phyloP scores from a whole-genome alignment of 2,329 filamentous ascomycete species.

The Aureobasidium sp. region DNA sequence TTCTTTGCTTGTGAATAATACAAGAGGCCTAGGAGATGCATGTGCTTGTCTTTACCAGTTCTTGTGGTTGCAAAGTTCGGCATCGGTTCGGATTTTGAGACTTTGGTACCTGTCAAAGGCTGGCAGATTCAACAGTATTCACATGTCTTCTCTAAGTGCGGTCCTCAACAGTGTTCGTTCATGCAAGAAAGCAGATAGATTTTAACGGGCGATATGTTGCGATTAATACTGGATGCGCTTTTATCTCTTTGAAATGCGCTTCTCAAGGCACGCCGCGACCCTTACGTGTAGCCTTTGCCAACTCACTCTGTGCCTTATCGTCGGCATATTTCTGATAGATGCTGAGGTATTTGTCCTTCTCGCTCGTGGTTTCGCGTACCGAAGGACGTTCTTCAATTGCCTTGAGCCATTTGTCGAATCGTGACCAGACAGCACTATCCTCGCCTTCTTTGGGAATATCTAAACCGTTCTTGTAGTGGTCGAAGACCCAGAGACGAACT shows the following conservation, averaged over 20 bases:
- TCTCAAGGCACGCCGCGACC: conserved; percentile 56
- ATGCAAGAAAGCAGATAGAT: no score
- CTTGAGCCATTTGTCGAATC: conserved; percentile 59
- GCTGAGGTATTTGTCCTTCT: conserved; percentile 57
- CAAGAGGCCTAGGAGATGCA: neutral
- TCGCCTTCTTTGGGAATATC: conserved; percentile 45
- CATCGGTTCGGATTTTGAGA: neutral
- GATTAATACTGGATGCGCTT: no score
- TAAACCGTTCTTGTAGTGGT: conserved; percentile 62
- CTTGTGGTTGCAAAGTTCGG: neutral
- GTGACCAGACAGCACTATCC: conserved; percentile 53
- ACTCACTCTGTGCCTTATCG: conserved; percentile 40
- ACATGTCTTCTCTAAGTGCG: no score
- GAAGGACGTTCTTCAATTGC: conserved; percentile 56
- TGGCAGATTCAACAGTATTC: no score
- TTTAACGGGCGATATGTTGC: no score
- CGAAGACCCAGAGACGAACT: conserved; percentile 61
- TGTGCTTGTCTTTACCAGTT: neutral
- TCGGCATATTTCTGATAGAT: conserved; percentile 54
- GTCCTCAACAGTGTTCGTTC: no score
- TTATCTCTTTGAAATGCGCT: no score
- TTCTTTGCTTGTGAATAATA: neutral
- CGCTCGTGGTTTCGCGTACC: conserved; percentile 61
- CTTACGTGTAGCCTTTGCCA: conserved; percentile 46
- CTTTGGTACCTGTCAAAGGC: neutral